Percentiles rank a stretch among this genome's conserved stretches.
phyloP scores from a whole-genome alignment of 2,329 filamentous ascomycete genomes.

The Aspergillus niger region DNA sequence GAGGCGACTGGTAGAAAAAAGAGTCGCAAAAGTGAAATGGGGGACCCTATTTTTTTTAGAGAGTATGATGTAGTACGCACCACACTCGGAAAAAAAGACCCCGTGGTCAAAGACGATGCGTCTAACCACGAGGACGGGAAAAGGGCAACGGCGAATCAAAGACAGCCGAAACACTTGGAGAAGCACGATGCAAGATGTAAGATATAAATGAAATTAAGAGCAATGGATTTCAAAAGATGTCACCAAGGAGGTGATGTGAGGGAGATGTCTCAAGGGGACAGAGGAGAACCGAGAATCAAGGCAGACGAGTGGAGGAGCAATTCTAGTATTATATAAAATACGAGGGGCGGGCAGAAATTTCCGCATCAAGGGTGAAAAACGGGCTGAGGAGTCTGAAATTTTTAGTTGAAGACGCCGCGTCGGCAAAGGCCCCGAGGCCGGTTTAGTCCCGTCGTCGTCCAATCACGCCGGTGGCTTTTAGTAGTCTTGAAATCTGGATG shows the following conservation, averaged over 20 bases:
- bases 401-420: conserved; percentile 1
- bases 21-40: conserved; percentile 1
- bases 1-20: neutral
- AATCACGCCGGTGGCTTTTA: neutral
- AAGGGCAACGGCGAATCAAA: conserved; percentile 4
- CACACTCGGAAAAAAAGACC: conserved; percentile 12
- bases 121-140: neutral
- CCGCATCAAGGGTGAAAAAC: conserved; percentile 15
- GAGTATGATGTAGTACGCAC: conserved; percentile 9
- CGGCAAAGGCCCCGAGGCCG: conserved; percentile 6
- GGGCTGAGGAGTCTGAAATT: conserved; percentile 1
- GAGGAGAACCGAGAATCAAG: neutral
- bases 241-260: conserved; percentile 17
- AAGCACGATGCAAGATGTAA: neutral
- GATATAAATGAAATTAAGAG: no score
- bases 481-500: neutral
- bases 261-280: conserved; percentile 10
- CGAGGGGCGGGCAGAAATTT: conserved; percentile 21
- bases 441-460: neutral
- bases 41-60: neutral
- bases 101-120: neutral
- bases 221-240: neutral
- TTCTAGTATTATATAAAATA: conserved; percentile 1
- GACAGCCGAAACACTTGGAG: neutral
- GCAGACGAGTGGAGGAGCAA: neutral